Base-by-base conservation (phyloP, 768 basidiomycete genomes). In the Agaricus bisporus region DNA sequence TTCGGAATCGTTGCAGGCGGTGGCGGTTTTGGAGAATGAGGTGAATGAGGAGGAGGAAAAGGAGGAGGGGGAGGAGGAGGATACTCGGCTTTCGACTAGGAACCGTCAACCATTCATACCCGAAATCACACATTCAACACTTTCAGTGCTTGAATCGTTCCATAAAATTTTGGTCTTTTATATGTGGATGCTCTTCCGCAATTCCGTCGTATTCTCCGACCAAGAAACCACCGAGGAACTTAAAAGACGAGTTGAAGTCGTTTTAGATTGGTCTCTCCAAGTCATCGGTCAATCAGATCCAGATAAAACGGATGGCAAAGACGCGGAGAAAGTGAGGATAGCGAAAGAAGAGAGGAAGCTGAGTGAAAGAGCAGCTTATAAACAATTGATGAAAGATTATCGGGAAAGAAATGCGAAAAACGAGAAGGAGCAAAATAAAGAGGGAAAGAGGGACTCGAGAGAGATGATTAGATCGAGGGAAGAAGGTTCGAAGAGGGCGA, bases 231-330 rank as follows among this genome's bases (percentile, higher is more conserved):
- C 46, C 4, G 53, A 54, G 26, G 41, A 41, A 10, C 35, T 54
- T 38, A 54, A 54, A 29, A 17, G 15, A 14, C 46, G 53, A 9
- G 53, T 54, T n/a, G 53, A 54, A 29, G 25, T 54, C 5, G 53
- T 12, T n/a, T 25, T 54, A 45, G 53, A 54, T 41, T 54, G 53
- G 52, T 44, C 15, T 38, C 41, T 42, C 25, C 41, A 35, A 18
- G 36, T 41, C 35, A 11, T 42, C 38, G 54, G 38, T 15, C 54
- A 42, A 36, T 43, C 22, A 6, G 17, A 36, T 17, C 25, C 10
- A 18, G n/a, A 17, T 26, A 18, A 7, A 7, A 20, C 7, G 28
- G 18, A 36, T 9, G 4, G 3, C 4, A 17, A 20, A 1, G n/a
- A 10, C 15, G 14, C 5, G 41, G 10, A 8, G 25, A 32, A 17